Evolutionary conservation across 352 stramenopile genomes (phyloP), one percentile per base, ranked within the genome.

Genomic region (Phytophthora sojae): DNA sequence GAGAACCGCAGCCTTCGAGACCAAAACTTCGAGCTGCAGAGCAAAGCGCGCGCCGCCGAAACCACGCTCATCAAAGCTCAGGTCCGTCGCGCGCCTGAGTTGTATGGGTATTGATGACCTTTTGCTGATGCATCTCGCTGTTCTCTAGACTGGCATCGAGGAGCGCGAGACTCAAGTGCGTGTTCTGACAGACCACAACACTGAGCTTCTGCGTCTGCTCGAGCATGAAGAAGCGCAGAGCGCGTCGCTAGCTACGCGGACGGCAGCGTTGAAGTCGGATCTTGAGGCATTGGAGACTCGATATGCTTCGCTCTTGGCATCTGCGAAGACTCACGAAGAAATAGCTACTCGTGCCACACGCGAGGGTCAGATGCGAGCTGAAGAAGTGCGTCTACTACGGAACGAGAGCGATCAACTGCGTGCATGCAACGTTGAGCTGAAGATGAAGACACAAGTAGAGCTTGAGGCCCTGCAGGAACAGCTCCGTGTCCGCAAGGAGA

Each of bases 391-490:
- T 15, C 69, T 99, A 17, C 73, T 99, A 35, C 85, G 93, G 44
- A 90, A 81, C 51, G 85, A 94, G 37, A 93, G 78, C 50, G 96
- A 99, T 52, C 93, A 98, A 67, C 76, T 99, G n/a, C 97, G 94
- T 11, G 85, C 90, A 3, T 94, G 93, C 60, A 98, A 98, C 69
- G 88, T 90, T 1, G 96, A 99, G 63, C 75, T 98, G 57, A 95
- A 96, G 61, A 96, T 98, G 80, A 98, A 99, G 70, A 96, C 95
- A 0, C 90, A 97, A 35, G 95, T 99, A 30, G 97, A 99, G 72
- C 77, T 99, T 4, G 97, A 99, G 71, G 84, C 95, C 0, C 76
- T 99, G 29, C 91, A 99, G 57, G 97, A 99, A 61, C 97, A 99
- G 77, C 88, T 99, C 19, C 87, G 97, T 12, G 92, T 94, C 23